Evolutionary conservation across 176 grass and related monocot species (phyloP), one percentile per base, ranked within the genome.

Genomic region (Rhipidocladum racemiflorum): DNA sequence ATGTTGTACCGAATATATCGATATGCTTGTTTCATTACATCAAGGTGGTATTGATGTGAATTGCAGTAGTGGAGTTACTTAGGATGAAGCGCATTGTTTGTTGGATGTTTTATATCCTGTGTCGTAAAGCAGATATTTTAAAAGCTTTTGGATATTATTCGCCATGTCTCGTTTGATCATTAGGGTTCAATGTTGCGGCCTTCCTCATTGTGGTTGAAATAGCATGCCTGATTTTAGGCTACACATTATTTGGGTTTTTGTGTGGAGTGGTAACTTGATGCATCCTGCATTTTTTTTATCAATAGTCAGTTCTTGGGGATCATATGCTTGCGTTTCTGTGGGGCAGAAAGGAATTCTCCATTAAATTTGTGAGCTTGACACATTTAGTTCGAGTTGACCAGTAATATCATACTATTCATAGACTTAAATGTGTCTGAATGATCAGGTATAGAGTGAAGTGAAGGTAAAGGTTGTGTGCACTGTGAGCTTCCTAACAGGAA

Each of bases 241-340:
- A 36, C 20, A 49, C 0, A 9, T 68, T 66, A 28, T 36, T 14
- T 87, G 15, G 18, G 4, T 28, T 35, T 69, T 9, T 34, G 16
- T 28, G 9, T 78, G 16, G 0, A 53, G 3, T 35, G 44, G 55
- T 10, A 35, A 32, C 16, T 68, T 51, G 42, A 18, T 71, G 24
- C 65, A 46, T 66, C n/a, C n/a, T n/a, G n/a, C n/a, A n/a, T n/a
- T n/a, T n/a, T n/a, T 86, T 77, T 72, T 46, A 4, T 44, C 5
- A 6, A 68, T 30, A 59, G 4, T 23, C 17, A 36, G 8, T 48
- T 48, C 8, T 57, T 49, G 14, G 6, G 23, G 36, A 27, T 64
- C 38, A 36, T 77, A 17, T 49, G 29, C 66, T 36, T 77, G 32
- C 5, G 7, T 65, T 72, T 57, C 20, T 66, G 35, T 21, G 27